Percentiles rank a stretch among this genome's conserved stretches.
Conservation (phyloP, 73 alveolate species). For the Symbiodinium natans region DNA sequence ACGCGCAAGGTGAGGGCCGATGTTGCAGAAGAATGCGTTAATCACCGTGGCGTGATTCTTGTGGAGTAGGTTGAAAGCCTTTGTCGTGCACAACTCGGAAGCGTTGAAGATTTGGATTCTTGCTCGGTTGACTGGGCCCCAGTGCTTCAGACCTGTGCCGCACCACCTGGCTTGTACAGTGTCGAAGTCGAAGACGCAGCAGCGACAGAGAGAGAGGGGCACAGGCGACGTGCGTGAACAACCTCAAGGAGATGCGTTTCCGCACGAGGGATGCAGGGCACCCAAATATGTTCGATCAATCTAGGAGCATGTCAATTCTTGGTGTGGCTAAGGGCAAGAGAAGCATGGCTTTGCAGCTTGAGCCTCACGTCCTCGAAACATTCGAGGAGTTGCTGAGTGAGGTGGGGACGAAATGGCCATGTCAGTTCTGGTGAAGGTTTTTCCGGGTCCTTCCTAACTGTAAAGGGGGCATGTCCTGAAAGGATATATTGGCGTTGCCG, state of each 20-base stretch:
- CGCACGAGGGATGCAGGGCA: slow-evolving; percentile 61
- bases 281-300: not conserved
- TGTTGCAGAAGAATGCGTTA: not conserved
- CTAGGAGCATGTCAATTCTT: not conserved
- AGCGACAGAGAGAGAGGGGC: not conserved
- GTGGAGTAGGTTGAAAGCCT: slow-evolving; percentile 50
- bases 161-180: not conserved
- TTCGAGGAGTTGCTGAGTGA: not conserved
- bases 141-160: not conserved
- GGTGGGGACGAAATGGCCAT: not conserved
- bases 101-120: slow-evolving; percentile 63
- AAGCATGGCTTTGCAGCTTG: not conserved
- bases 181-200: not conserved
- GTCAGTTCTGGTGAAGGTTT: not conserved
- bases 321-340: not conserved
- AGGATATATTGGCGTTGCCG: no score
- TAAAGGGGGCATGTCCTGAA: no score
- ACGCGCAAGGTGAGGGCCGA: slow-evolving; percentile 29
- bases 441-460: not conserved
- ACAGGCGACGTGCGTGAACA: slow-evolving; percentile 33
- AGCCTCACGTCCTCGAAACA: slow-evolving; percentile 5
- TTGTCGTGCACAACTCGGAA: slow-evolving; percentile 73
- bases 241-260: slow-evolving; percentile 77
- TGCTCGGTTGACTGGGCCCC: not conserved
- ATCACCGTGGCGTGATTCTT: not conserved